Conservation (phyloP, 2,329 filamentous ascomycete genomes). For the Chaetomiaceae sp. region DNA sequence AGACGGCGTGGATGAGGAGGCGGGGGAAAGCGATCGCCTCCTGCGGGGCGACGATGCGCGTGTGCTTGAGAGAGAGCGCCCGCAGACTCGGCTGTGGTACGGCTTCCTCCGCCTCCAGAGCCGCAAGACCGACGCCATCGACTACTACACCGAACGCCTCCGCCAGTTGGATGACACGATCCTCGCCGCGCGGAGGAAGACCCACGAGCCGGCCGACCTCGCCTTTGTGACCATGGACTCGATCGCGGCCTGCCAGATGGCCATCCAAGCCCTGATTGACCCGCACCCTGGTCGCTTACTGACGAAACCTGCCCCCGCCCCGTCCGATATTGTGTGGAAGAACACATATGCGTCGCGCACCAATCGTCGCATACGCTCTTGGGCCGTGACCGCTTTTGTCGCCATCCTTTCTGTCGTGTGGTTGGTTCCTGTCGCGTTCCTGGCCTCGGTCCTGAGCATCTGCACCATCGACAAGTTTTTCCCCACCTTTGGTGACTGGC, state of each 20-base stretch:
- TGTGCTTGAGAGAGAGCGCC: constrained; percentile 49
- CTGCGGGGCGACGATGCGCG: constrained; percentile 43
- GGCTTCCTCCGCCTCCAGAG: constrained; percentile 69
- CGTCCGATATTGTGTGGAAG: constrained; percentile 88
- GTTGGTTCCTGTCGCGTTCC: constrained; percentile 73
- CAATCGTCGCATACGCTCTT: constrained; percentile 70
- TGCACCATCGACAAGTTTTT: constrained; percentile 72
- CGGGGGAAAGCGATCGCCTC: constrained; percentile 55
- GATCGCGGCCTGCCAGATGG: constrained; percentile 89
- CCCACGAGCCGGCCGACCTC: constrained; percentile 72
- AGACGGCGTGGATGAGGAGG: constrained; percentile 37
- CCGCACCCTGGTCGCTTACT: constrained; percentile 81
- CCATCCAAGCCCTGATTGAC: constrained; percentile 89
- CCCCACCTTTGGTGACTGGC: constrained; percentile 61
- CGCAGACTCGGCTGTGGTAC: constrained; percentile 70
- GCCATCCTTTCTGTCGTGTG: constrained; percentile 80
- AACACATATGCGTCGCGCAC: constrained; percentile 82
- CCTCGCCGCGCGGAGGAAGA: constrained; percentile 61
- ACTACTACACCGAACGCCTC: constrained; percentile 88
- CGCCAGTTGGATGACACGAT: constrained; percentile 74
- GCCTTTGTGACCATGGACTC: constrained; percentile 98
- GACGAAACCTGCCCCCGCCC: constrained; percentile 80
- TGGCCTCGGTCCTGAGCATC: constrained; percentile 75
- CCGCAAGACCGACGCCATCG: constrained; percentile 79
- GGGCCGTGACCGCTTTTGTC: constrained; percentile 80